These are phyloP conservation scores for Suhomyces emberorum DNA, from an alignment of 805 yeast genomes.

Conservation along the genomic window DNA sequence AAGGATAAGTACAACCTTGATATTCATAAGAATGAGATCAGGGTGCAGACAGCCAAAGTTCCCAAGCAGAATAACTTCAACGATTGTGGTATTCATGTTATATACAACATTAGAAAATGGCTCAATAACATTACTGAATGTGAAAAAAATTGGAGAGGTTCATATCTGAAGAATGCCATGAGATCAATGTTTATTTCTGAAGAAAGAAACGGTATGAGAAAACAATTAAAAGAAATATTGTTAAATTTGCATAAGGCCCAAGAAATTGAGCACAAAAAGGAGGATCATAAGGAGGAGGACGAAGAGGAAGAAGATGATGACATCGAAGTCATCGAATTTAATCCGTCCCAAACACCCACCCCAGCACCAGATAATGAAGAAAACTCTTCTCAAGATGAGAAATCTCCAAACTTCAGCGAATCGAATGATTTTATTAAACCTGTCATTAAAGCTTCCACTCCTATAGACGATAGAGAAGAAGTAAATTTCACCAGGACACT, in stretches of 20 bases:
- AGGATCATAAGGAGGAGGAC: constrained; percentile 1
- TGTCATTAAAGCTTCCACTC: not conserved
- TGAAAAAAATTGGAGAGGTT: constrained; percentile 45
- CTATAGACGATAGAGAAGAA: not conserved
- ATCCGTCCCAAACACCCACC: not conserved
- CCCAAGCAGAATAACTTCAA: constrained; percentile 86
- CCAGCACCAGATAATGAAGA: not conserved
- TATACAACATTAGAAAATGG: constrained; percentile 65
- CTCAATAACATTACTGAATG: constrained; percentile 48
- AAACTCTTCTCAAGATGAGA: not conserved
- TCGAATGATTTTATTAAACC: not conserved
- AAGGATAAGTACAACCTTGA: constrained; percentile 53
- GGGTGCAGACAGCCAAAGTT: constrained; percentile 50
- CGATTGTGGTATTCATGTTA: constrained; percentile 93
- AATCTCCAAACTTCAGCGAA: not conserved
- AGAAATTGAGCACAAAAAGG: constrained; percentile 1
- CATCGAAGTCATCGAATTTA: constrained; percentile 17
- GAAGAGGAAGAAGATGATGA: constrained; percentile 18
- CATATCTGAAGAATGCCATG: constrained; percentile 9
- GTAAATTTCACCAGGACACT: not conserved
- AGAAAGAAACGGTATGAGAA: constrained; percentile 29
- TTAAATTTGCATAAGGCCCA: constrained; percentile 22
- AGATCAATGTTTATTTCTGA: constrained; percentile 22
- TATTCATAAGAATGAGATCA: constrained; percentile 46
- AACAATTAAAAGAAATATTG: constrained; percentile 21